Conservation (phyloP, 352 stramenopile species). For the Phytophthora hybrid region DNA sequence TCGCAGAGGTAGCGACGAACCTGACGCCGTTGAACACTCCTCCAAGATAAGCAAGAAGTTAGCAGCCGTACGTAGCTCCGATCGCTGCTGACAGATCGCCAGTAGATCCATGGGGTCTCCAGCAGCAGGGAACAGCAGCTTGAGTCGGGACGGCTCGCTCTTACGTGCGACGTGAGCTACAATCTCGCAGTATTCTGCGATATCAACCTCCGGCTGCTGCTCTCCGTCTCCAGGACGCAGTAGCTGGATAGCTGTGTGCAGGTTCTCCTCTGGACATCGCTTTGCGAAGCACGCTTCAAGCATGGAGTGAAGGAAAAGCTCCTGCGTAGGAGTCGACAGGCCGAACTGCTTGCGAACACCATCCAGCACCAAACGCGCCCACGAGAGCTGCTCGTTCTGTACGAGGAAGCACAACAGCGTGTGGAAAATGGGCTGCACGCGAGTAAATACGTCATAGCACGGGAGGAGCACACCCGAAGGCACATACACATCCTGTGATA, state of each 20-base stretch:
- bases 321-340: conserved; percentile 74
- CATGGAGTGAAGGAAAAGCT: conserved; percentile 85
- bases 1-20: conserved; percentile 41
- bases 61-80: conserved; percentile 78
- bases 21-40: conserved; percentile 56
- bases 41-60: conserved; percentile 88
- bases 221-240: conserved; percentile 44
- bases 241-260: conserved; percentile 60
- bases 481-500: conserved; percentile 86
- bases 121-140: conserved; percentile 70
- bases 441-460: conserved; percentile 80
- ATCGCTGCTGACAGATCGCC: conserved; percentile 63
- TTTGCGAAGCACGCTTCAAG: conserved; percentile 71
- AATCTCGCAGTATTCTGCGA: conserved; percentile 88
- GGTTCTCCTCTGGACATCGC: conserved; percentile 49
- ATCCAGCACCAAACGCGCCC: conserved; percentile 58
- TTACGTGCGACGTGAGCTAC: conserved; percentile 86
- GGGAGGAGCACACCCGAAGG: conserved; percentile 63
- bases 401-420: conserved; percentile 74
- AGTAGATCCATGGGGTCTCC: conserved; percentile 79
- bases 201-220: conserved; percentile 38
- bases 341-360: conserved; percentile 62
- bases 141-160: conserved; percentile 80
- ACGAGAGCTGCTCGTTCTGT: conserved; percentile 67
- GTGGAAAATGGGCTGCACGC: conserved; percentile 87